Evolutionary conservation across 148 eudicot species (phyloP), one percentile per base, ranked within the genome.

Genomic region (Silene latifolia): DNA sequence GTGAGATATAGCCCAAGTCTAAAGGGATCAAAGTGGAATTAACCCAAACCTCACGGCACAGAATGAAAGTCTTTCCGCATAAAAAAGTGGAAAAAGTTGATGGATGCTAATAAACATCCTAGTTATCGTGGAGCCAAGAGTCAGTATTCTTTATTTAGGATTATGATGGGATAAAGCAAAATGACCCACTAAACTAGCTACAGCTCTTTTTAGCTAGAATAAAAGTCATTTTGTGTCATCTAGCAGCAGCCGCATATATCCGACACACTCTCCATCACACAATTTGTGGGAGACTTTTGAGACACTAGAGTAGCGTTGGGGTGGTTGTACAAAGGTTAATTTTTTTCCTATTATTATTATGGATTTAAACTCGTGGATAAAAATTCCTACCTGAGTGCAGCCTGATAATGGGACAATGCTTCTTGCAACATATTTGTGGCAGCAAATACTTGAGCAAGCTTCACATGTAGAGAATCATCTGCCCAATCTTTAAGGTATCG

Each of bases 401-500:
- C 91, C 62, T 95, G 97, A 82, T 84, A 95, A 83, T 95, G 99
- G 69, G 93, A 83, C 69, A 95, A 78, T 63, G 97, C 92, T 79
- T 95, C 99, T 82, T 90, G 92, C 80, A 95, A 82, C 97, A 92
- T 89, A 75, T 92, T 92, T 61, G 99, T 92, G 51, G 97, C 93
- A 54, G 96, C 90, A 88, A 90, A 90, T 56, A 95, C 96, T 85
- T 95, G 99, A 64, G 97, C 99, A 82, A 95, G 94, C 89, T 95
- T 95, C 75, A 95, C 97, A 81, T 95, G 93, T 71, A 95, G 88
- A 79, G 96, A 95, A 78, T 95, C 99, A 75, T 92, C 96, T 19
- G 97, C 96, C 99, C 99, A 92, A 76, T 95, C 99, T 79, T 95
- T 90, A 24, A 95, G 90, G 84, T 95, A 90, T 1, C 99, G 80